Base-by-base conservation (phyloP, 371 early-diverging fungal genomes). In the Phascolomyces articulosus region DNA sequence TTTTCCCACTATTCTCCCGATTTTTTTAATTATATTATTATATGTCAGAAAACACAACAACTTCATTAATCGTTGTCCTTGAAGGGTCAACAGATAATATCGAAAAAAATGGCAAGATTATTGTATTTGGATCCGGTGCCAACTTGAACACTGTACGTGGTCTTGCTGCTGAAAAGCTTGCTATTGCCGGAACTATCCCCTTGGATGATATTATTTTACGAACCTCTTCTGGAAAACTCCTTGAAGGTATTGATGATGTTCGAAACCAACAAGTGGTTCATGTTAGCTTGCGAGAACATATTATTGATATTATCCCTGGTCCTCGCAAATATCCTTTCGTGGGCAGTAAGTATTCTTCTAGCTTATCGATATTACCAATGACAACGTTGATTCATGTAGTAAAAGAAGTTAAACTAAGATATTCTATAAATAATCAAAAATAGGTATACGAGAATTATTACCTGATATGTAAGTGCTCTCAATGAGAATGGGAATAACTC, bases 41-140 rank as follows among this genome's bases (percentile, higher is more conserved):
- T 23, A 71, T 68, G 68, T 68, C 72, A 20, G 63, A 65, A 44
- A 55, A 62, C 48, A 65, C 65, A 20, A 68, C 65, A 23, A 74
- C 71, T 20, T 67, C 73, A 44, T 58, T 74, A 40, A 74, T 70
- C 48, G 71, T 74, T 21, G 66, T 64, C 26, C 58, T 74, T 24
- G 56, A 70, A 66, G 65, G 68, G 10, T 54, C 58, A 28, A 64
- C 59, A 9, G 60, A 74, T 34, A 34, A 34, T 38, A 57, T 68
- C 44, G 71, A 68, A 56, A 47, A 60, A 13, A 60, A 68, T 40
- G 71, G 71, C 28, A 56, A 49, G 9, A 70, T 67, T 29, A 68
- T 74, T 29, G 61, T 61, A 1, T 69, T 74, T 28, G 66, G 67
- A 3, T 63, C 53, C 2, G 71, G 69, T 13, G 71, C 71, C 41